Evolutionary conservation across 192 early-diverging fungal genomes (phyloP), one percentile per base, ranked within the genome.

Genomic region (Gamsiella multidivaricata): DNA sequence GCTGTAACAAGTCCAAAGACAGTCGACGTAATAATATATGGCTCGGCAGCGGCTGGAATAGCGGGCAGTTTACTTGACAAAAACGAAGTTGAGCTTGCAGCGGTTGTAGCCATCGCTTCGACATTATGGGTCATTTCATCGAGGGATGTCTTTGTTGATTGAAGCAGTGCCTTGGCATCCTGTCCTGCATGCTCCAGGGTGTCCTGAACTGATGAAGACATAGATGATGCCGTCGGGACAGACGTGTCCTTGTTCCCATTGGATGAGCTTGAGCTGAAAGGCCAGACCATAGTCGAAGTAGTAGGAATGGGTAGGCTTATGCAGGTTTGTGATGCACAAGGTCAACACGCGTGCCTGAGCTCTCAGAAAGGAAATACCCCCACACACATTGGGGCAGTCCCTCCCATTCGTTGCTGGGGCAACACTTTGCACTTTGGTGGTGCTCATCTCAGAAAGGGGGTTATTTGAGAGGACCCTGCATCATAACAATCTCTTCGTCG

Each of bases 1-100:
- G 54, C 2, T 10, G 61, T 42, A 5, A 70, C 68, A 1, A 79
- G 11, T 0, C 81, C 81, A 45, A 84, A 69, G n/a, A 69, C 62
- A 0, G 57, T 22, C 7, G 81, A 56, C 0, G 65, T 50, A 12
- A 79, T 69, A 12, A 68, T 15, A 10, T 69, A 69, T 2, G 63
- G 80, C 25, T 62, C 32, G 0, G 45, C 34, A 0, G 54, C 65
- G 3, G 62, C 28, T 42, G 70, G 64, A 37, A 65, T 65, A 6
- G 37, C 18, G 43, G 47, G 18, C 6, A 69, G 43, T 11, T 53
- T 11, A 15, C 6, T 28, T n/a, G 61, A 29, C 5, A 50, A 60
- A 10, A 50, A 18, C 5, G 41, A 25, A 18, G 63, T 15, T 22
- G 42, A 3, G 20, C 22, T 41, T 39, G 50, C 17, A 42, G 42